A percentile compares a stretch with the other conserved stretches of the same genome.
These are phyloP conservation scores for Saturnispora halmiae DNA, from an alignment of 805 yeast genomes.

Conservation along the genomic window DNA sequence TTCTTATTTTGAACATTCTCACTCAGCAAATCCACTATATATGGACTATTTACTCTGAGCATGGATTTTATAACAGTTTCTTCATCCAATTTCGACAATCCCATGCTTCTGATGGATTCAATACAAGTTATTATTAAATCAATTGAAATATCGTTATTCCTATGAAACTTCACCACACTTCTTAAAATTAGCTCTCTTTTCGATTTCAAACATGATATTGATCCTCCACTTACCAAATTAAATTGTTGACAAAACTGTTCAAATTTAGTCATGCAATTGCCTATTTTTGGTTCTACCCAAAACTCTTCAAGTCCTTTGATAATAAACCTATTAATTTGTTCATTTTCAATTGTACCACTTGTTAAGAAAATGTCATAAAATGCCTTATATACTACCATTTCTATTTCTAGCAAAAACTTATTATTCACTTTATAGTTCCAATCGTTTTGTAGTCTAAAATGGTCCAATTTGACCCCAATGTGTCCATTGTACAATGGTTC, in stretches of 20 bases:
- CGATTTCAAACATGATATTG: not conserved
- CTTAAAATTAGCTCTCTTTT: not conserved
- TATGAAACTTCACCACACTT: conserved; percentile 1
- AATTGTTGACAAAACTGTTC: conserved; percentile 3
- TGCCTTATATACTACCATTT: not conserved
- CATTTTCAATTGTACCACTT: not conserved
- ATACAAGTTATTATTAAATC: not conserved
- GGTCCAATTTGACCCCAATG: not conserved
- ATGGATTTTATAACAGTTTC: not conserved
- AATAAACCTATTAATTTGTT: not conserved
- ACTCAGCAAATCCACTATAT: conserved; percentile 3
- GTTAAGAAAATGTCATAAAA: conserved; percentile 1
- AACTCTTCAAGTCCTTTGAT: not conserved
- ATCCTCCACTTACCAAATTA: not conserved
- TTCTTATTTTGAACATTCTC: not conserved
- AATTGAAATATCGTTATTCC: not conserved
- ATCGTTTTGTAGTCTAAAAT: conserved; percentile 2
- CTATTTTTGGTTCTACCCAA: not conserved
- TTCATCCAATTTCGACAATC: not conserved
- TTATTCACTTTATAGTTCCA: not conserved
- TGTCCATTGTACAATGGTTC: conserved; percentile 8
- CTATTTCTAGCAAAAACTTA: conserved; percentile 1
- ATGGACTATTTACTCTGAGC: conserved; percentile 2
- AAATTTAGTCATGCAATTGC: not conserved
- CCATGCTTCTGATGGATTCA: too few relatives aligned